A percentile compares a stretch with the other conserved stretches of the same genome.
phyloP scores from a whole-genome alignment of 2,329 filamentous ascomycete genomes.

The Volutella citrinella region DNA sequence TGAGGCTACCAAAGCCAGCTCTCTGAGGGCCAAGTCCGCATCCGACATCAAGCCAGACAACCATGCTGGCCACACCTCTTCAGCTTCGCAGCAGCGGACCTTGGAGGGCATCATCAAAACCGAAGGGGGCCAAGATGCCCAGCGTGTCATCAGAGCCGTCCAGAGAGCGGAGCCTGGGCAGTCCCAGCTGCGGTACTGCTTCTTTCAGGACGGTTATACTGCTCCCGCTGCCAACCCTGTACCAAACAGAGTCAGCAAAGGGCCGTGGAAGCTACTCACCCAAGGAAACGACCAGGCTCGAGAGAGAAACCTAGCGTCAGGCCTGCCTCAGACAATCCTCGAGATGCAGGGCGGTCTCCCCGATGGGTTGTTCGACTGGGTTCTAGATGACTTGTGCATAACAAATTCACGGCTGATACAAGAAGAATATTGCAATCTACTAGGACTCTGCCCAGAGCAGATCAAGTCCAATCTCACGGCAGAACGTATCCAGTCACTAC shows the following conservation, averaged over 20 bases:
- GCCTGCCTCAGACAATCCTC: slow-evolving; percentile 54
- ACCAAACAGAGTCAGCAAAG: slow-evolving; percentile 31
- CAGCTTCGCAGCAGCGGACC: no score
- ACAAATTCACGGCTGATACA: slow-evolving; percentile 56
- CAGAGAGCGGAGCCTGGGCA: slow-evolving; percentile 45
- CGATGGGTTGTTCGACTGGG: slow-evolving; percentile 65
- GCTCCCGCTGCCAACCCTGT: slow-evolving; percentile 21
- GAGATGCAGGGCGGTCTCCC: slow-evolving; percentile 42
- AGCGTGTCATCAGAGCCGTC: slow-evolving; percentile 46
- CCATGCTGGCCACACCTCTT: no score
- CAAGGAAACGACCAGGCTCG: slow-evolving; percentile 44
- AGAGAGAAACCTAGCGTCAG: slow-evolving; percentile 59
- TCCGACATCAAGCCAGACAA: no score
- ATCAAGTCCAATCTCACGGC: slow-evolving; percentile 43
- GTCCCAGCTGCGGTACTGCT: slow-evolving; percentile 41
- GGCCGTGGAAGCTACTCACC: slow-evolving; percentile 46
- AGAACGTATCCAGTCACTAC: slow-evolving; percentile 48
- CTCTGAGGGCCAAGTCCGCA: slow-evolving; percentile 39
- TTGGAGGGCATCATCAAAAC: slow-evolving; percentile 32
- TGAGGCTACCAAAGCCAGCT: slow-evolving; percentile 56
- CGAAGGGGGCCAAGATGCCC: slow-evolving; percentile 41
- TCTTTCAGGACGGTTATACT: slow-evolving; percentile 42
- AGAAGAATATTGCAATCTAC: slow-evolving; percentile 57
- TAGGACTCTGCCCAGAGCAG: slow-evolving; percentile 43
- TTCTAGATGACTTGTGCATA: slow-evolving; percentile 56